Evolutionary conservation across 768 basidiomycete genomes (phyloP).

Genomic region (Suillus bovinus): DNA sequence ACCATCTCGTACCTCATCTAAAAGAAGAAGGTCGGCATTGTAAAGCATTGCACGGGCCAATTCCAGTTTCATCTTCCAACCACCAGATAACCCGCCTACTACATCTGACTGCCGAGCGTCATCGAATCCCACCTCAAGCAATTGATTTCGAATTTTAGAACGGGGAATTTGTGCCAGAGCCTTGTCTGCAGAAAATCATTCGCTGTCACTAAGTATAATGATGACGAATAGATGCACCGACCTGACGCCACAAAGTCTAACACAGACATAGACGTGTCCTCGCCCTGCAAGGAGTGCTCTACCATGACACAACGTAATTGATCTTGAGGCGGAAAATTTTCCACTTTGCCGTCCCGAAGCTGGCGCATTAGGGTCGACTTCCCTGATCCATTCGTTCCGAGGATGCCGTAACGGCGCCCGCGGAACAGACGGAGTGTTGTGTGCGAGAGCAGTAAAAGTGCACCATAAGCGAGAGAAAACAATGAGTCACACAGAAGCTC

Average conservation of each 20-base stretch:
- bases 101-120: constrained; percentile 79
- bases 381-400: constrained; percentile 94
- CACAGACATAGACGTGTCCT: constrained; percentile 80
- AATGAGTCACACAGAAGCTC: constrained; percentile 90
- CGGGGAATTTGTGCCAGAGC: constrained; percentile 61
- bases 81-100: constrained; percentile 91
- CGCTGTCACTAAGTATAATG: constrained; percentile 5
- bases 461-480: constrained; percentile 95
- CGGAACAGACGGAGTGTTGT: constrained; percentile 87
- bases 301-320: constrained; percentile 93
- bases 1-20: constrained; percentile 67
- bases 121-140: constrained; percentile 90
- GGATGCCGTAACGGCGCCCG: constrained; percentile 92
- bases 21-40: constrained; percentile 81
- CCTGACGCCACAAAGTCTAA: constrained; percentile 90
- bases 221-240: constrained; percentile 32
- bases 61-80: constrained; percentile 99
- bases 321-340: constrained; percentile 91
- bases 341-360: constrained; percentile 91
- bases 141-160: constrained; percentile 73
- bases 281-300: constrained; percentile 94
- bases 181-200: constrained; percentile 51
- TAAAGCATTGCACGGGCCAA: constrained; percentile 96
- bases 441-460: constrained; percentile 90
- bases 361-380: constrained; percentile 97